Evolutionary conservation across 257 asterid genomes (phyloP).

Genomic region (Fraxinus pennsylvanica): DNA sequence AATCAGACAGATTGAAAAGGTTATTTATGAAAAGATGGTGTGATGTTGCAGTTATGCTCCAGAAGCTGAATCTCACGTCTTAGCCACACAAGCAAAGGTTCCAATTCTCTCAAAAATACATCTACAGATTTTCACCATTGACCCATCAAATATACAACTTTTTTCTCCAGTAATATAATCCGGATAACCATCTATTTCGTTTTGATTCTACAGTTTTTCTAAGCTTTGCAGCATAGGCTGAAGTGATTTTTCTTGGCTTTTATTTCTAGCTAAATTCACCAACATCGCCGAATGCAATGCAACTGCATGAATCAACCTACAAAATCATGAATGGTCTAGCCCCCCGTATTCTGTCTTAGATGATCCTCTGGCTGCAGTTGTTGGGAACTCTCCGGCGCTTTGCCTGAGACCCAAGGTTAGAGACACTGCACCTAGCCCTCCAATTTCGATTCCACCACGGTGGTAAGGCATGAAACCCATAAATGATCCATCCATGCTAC

Average conservation of each 20-base stretch:
- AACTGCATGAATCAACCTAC: slow-evolving; percentile 31
- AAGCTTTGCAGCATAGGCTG: neutral
- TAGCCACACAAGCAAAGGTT: neutral
- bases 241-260: neutral
- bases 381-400: slow-evolving; percentile 46
- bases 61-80: neutral
- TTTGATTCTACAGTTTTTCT: slow-evolving; percentile 4
- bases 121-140: neutral
- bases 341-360: slow-evolving; percentile 35
- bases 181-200: slow-evolving; percentile 5
- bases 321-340: slow-evolving; percentile 36
- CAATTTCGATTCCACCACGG: slow-evolving; percentile 41
- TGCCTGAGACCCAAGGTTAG: slow-evolving; percentile 72
- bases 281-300: neutral
- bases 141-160: neutral
- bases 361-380: slow-evolving; percentile 32
- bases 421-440: slow-evolving; percentile 65
- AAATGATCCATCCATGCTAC: slow-evolving; percentile 41
- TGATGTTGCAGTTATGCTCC: neutral
- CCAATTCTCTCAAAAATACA: neutral
- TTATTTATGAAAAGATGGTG: neutral
- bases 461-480: slow-evolving; percentile 51
- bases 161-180: neutral
- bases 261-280: slow-evolving; percentile 32
- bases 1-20: neutral